Conservation (phyloP, 2,329 filamentous ascomycete genomes). For the Daldinia sp. region DNA sequence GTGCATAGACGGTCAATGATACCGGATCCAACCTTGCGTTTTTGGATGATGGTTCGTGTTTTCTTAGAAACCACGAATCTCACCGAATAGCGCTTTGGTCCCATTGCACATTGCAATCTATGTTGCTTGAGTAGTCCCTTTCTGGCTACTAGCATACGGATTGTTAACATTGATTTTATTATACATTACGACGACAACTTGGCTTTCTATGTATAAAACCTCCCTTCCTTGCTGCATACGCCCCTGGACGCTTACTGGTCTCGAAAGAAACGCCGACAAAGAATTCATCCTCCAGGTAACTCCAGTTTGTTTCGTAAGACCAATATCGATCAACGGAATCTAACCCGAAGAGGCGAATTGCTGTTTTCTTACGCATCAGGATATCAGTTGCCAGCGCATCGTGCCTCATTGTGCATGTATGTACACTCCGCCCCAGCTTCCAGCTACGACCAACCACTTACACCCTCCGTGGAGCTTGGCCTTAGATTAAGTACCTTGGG, state of each 20-base stretch:
- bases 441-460: conserved; percentile 26
- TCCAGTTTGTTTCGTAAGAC: conserved; percentile 37
- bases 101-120: conserved; percentile 13
- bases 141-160: conserved; percentile 12
- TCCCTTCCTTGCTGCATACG: conserved; percentile 1
- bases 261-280: conserved; percentile 20
- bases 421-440: conserved; percentile 31
- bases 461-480: conserved; percentile 18
- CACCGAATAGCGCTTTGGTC: conserved; percentile 30
- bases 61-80: conserved; percentile 26
- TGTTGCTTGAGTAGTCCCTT: conserved; percentile 26
- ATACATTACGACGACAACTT: not conserved
- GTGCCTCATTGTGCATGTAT: conserved; percentile 41
- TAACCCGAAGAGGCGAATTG: conserved; percentile 39
- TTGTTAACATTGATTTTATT: not conserved
- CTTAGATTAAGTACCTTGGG: not conserved
- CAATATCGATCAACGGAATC: conserved; percentile 38
- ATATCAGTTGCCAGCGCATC: conserved; percentile 40
- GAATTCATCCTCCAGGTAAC: conserved; percentile 24
- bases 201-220: not conserved
- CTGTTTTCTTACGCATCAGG: conserved; percentile 40
- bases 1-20: not conserved
- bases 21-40: conserved; percentile 11
- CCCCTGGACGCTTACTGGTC: conserved; percentile 25
- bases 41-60: conserved; percentile 18